Percentiles rank a stretch among this genome's conserved stretches.
Evolutionary conservation across 805 yeast species (phyloP).

Genomic region (Candida ovalis): DNA sequence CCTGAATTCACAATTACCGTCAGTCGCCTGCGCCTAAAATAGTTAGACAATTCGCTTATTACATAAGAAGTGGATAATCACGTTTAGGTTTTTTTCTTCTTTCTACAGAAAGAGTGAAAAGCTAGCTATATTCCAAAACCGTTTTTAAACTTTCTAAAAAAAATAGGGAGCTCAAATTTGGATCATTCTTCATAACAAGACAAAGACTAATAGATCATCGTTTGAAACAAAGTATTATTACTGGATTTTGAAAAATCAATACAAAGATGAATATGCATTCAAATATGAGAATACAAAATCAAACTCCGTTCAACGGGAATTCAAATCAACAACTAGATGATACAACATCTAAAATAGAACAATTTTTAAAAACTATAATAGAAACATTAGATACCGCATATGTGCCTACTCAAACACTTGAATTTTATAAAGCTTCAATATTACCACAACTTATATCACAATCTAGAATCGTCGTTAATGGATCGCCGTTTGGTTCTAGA

Average conservation of each 20-base stretch:
- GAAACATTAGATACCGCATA: conserved; percentile 24
- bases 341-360: conserved; percentile 23
- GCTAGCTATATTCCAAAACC: too few relatives aligned
- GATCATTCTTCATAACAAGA: too few relatives aligned
- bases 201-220: too few relatives aligned
- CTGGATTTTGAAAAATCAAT: neutral
- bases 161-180: too few relatives aligned
- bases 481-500: conserved; percentile 51
- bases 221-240: too few relatives aligned
- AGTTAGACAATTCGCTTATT: too few relatives aligned
- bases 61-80: too few relatives aligned
- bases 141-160: too few relatives aligned
- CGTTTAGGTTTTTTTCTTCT: too few relatives aligned
- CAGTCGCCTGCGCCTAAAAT: too few relatives aligned
- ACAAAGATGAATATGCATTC: neutral
- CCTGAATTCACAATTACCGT: too few relatives aligned
- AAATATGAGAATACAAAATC: neutral
- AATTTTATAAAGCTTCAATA: conserved; percentile 18
- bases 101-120: too few relatives aligned
- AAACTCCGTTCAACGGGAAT: neutral
- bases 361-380: conserved; percentile 22
- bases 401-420: conserved; percentile 17
- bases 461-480: conserved; percentile 55
- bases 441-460: conserved; percentile 47
- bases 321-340: conserved; percentile 7